A percentile compares a stretch with the other conserved stretches of the same genome.
phyloP scores from a whole-genome alignment of 1,284 basidiomycete genomes.

The Gymnopus androsaceus region DNA sequence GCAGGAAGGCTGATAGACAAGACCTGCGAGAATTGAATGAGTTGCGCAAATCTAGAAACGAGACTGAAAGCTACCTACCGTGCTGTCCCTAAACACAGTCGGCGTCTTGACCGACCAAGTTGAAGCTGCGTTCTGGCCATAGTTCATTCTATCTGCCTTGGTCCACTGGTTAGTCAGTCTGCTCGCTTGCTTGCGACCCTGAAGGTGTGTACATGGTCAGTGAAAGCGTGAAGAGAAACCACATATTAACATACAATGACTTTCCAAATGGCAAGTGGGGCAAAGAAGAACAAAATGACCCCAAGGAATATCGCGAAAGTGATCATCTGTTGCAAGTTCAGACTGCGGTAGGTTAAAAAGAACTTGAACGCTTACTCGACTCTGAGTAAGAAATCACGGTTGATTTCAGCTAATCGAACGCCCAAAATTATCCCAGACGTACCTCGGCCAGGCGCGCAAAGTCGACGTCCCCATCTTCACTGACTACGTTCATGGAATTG shows the following conservation, averaged over 20 bases:
- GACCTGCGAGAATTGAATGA: slow-evolving; percentile 28
- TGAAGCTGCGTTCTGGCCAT: slow-evolving; percentile 34
- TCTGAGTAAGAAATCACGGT: not conserved
- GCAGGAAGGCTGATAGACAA: slow-evolving; percentile 44
- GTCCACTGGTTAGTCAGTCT: slow-evolving; percentile 45
- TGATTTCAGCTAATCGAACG: too few species aligned
- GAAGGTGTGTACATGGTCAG: not conserved
- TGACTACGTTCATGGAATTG: slow-evolving; percentile 4
- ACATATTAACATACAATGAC: slow-evolving; percentile 35
- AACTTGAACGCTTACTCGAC: slow-evolving; percentile 5
- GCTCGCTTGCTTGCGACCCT: slow-evolving; percentile 49
- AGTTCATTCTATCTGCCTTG: slow-evolving; percentile 39
- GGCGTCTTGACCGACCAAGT: slow-evolving; percentile 48
- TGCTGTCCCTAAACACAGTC: slow-evolving; percentile 38
- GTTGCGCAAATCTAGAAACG: not conserved
- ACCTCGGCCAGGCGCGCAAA: slow-evolving; percentile 9
- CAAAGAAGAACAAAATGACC: slow-evolving; percentile 40
- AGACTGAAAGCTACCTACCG: slow-evolving; percentile 45
- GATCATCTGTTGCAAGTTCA: slow-evolving; percentile 29
- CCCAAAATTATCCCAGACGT: not conserved
- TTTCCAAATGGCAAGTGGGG: slow-evolving; percentile 54
- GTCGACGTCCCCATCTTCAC: not conserved
- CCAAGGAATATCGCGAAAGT: slow-evolving; percentile 41
- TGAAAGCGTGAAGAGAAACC: not conserved
- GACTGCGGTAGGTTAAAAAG: slow-evolving; percentile 24